Conservation (phyloP, 1,139 yeast genomes). For the Scheffersomyces segobiensis region DNA sequence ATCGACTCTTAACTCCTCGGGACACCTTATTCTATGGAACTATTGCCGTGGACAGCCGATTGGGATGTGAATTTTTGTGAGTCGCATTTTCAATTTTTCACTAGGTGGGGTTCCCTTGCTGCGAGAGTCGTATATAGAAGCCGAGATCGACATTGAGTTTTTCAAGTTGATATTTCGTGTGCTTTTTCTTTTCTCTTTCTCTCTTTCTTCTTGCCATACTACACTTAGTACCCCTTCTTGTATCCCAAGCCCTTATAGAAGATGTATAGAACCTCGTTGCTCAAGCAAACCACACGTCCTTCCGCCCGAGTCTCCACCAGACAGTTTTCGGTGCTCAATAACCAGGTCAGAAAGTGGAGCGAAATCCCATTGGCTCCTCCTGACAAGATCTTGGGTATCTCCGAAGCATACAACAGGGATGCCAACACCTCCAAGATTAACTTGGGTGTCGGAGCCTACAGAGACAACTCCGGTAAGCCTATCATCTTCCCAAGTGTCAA, state of each 20-base stretch:
- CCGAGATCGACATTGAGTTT: not conserved
- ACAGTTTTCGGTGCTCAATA: constrained; percentile 20
- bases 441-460: constrained; percentile 54
- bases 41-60: not conserved
- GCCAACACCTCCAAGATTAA: constrained; percentile 43
- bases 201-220: not conserved
- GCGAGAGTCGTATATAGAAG: not conserved
- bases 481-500: constrained; percentile 50
- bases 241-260: not conserved
- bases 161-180: not conserved
- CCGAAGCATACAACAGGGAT: constrained; percentile 51
- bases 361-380: constrained; percentile 66
- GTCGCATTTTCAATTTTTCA: not conserved
- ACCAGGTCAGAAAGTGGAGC: constrained; percentile 31
- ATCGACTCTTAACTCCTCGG: not conserved
- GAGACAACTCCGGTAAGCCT: constrained; percentile 49
- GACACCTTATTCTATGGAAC: not conserved
- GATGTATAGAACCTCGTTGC: constrained; percentile 5
- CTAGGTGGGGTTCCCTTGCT: not conserved
- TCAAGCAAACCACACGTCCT: not conserved
- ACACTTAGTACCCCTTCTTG: not conserved
- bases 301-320: constrained; percentile 13
- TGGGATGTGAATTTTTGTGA: not conserved
- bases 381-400: constrained; percentile 70
- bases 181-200: not conserved